Percentiles rank a stretch among this genome's conserved stretches.
Evolutionary conservation across 352 stramenopile species (phyloP).

Genomic region (Phytophthora capsici): DNA sequence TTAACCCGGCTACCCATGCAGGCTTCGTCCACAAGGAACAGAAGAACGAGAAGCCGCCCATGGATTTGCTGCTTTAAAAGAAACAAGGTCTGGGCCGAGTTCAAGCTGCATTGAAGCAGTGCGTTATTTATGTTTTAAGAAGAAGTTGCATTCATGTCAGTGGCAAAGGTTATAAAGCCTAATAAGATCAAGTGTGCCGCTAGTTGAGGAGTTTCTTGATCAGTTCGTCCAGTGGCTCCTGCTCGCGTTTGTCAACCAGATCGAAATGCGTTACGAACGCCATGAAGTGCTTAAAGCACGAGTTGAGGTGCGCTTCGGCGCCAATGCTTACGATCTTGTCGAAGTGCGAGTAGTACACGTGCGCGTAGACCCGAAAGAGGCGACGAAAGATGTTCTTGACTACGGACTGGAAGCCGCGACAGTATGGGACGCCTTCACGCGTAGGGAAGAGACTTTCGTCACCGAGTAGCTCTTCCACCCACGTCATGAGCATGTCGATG

Average conservation of each 20-base stretch:
- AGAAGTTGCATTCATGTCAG: slow-evolving; percentile 23
- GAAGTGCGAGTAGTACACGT: slow-evolving; percentile 98
- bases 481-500: slow-evolving; percentile 93
- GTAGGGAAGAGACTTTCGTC: slow-evolving; percentile 83
- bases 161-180: slow-evolving; percentile 7
- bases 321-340: slow-evolving; percentile 94
- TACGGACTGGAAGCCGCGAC: slow-evolving; percentile 79
- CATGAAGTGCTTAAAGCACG: slow-evolving; percentile 99
- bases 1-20: slow-evolving; percentile 36
- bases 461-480: slow-evolving; percentile 90
- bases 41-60: slow-evolving; percentile 26
- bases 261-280: slow-evolving; percentile 96
- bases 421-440: slow-evolving; percentile 71
- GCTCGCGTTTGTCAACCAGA: slow-evolving; percentile 93
- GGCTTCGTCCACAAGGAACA: slow-evolving; percentile 31
- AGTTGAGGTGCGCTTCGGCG: slow-evolving; percentile 97
- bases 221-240: slow-evolving; percentile 94
- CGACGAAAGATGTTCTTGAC: slow-evolving; percentile 95
- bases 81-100: slow-evolving; percentile 1
- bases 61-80: slow-evolving; percentile 60
- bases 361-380: slow-evolving; percentile 97
- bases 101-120: slow-evolving; percentile 33
- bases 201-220: slow-evolving; percentile 91
- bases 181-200: slow-evolving; percentile 9
- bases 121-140: slow-evolving; percentile 45